phyloP scores from a whole-genome alignment of 371 early-diverging fungal species.

The Mucor mucedo region DNA sequence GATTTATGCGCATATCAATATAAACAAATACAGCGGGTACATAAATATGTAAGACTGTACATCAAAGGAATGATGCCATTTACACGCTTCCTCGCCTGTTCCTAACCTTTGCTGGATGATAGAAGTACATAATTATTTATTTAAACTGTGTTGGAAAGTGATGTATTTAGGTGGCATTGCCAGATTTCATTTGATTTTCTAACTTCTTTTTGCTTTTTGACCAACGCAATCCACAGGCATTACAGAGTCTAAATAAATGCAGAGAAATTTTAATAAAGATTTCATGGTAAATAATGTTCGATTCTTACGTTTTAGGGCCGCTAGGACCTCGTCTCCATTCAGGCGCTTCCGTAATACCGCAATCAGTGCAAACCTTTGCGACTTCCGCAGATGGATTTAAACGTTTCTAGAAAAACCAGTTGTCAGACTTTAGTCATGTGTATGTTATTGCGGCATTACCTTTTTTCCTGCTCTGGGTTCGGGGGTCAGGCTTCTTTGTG shows the following conservation, averaged over 20 bases:
- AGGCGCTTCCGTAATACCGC: constrained; percentile 79
- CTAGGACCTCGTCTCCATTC: constrained; percentile 87
- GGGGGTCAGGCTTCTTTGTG: constrained; percentile 5
- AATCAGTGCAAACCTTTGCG: constrained; percentile 50
- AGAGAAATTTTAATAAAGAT: not conserved
- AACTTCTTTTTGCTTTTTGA: constrained; percentile 33
- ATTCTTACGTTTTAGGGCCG: constrained; percentile 67
- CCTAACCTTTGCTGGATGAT: too few species aligned
- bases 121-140: too few species aligned
- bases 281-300: not conserved
- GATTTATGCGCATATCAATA: not conserved
- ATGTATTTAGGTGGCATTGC: too few species aligned
- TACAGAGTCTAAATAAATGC: constrained; percentile 48
- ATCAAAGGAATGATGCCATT: too few species aligned
- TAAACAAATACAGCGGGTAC: not conserved
- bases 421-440: not conserved
- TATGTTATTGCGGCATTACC: constrained; percentile 12
- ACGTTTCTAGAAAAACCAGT: constrained; percentile 13
- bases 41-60: too few species aligned
- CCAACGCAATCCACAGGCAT: constrained; percentile 62
- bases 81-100: too few species aligned
- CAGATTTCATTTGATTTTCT: constrained; percentile 2
- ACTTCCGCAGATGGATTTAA: constrained; percentile 5
- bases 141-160: not conserved
- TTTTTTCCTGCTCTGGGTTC: constrained; percentile 22